Evolutionary conservation across 1,284 basidiomycete species (phyloP), one percentile per base, ranked within the genome.

Genomic region (Pseudozyma flocculosa): DNA sequence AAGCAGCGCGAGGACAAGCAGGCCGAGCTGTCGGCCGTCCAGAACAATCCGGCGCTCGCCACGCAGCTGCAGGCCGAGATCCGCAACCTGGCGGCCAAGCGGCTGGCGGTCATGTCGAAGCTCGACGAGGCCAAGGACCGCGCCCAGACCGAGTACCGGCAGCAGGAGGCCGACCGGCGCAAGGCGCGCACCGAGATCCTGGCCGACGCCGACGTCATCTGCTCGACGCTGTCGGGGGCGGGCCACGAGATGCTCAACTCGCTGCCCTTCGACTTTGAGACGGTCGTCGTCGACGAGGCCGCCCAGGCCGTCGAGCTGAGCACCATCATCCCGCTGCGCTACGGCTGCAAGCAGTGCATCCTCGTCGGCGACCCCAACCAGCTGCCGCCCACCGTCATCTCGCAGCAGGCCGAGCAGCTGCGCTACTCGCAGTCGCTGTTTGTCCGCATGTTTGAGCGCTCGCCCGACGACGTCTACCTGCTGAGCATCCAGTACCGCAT

Each of bases 401-500:
- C 92, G 1, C 84, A 85, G 61, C 86, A 89, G 82, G 94, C 94
- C 0, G 86, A 85, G 37, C 84, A 83, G 54, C 87, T 84, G 62
- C 83, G 84, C 22, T 99, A 98, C 75, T 89, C 93, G 64, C 89
- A 93, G 76, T 83, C 92, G 9, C 82, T 99, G 8, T 99, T 98
- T 73, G 92, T 97, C 40, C 86, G 95, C 37, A 83, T 99, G 62
- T 90, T 92, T 73, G 87, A 87, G 70, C 85, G 86, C 37, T 82
- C 84, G 29, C 86, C 87, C 3, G 85, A 88, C 13, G 85, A 88
- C 23, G 90, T 95, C 43, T 90, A 98, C 79, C 82, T 99, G 4
- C 82, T 99, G 57, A 92, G 90, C 68, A 98, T 98, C 43, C 95
- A 98, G 80, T 99, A 99, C 78, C 94, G 95, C 75, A 99, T 99